These are phyloP conservation scores for Alternaria atra DNA, from an alignment of 2,329 filamentous ascomycete species.

Conservation along the genomic window DNA sequence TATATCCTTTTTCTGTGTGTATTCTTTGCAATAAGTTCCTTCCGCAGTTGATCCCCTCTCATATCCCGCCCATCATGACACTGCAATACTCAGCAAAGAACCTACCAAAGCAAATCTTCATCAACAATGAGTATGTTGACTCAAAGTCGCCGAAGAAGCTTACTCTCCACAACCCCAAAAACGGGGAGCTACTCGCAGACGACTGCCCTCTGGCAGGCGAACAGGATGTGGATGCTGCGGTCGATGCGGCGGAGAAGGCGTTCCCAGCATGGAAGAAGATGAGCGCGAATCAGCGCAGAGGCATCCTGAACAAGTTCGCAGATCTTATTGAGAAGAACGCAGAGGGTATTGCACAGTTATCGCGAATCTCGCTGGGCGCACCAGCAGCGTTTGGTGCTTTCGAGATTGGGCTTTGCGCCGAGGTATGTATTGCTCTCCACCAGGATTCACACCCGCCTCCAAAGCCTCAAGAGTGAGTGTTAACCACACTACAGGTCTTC, in stretches of 20 bases:
- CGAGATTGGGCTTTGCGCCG: slow-evolving; percentile 52
- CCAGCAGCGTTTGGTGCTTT: slow-evolving; percentile 58
- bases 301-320: slow-evolving; percentile 46
- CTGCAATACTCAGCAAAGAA: slow-evolving; percentile 48
- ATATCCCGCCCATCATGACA: slow-evolving; percentile 27
- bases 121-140: slow-evolving; percentile 51
- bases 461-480: slow-evolving; percentile 16
- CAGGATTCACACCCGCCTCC: not conserved
- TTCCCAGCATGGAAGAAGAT: slow-evolving; percentile 55
- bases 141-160: slow-evolving; percentile 57
- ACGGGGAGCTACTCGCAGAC: slow-evolving; percentile 60
- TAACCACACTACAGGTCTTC: slow-evolving; percentile 32
- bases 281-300: slow-evolving; percentile 34
- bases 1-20: not conserved
- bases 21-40: not conserved
- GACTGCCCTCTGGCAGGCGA: slow-evolving; percentile 58
- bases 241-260: slow-evolving; percentile 60
- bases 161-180: slow-evolving; percentile 60
- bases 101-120: slow-evolving; percentile 52
- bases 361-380: slow-evolving; percentile 58
- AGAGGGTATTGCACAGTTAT: slow-evolving; percentile 41
- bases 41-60: not conserved
- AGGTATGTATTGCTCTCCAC: slow-evolving; percentile 31
- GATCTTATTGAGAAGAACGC: slow-evolving; percentile 41
- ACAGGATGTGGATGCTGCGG: slow-evolving; percentile 57